A percentile compares a stretch with the other conserved stretches of the same genome.
These are phyloP conservation scores for Magnusiomyces suaveolens DNA, from an alignment of 1,139 yeast genomes.

Conservation along the genomic window DNA sequence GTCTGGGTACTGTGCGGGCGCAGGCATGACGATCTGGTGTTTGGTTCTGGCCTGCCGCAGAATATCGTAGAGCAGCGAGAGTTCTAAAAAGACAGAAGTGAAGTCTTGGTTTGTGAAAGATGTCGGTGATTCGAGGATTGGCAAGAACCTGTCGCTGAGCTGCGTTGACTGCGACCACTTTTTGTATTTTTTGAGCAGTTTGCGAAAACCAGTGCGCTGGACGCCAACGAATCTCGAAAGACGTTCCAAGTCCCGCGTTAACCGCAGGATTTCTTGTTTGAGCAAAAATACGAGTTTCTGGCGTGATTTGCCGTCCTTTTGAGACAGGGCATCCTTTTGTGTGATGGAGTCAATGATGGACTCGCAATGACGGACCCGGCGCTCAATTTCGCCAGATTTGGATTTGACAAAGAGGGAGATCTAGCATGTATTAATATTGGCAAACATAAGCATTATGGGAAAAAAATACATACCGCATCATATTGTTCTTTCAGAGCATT, in stretches of 20 bases:
- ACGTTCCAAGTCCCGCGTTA: slow-evolving; percentile 56
- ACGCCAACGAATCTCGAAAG: slow-evolving; percentile 65
- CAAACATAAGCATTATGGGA: neutral
- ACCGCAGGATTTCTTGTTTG: slow-evolving; percentile 33
- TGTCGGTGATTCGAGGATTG: slow-evolving; percentile 31
- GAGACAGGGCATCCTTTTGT: too few relatives aligned
- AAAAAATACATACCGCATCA: slow-evolving; percentile 34
- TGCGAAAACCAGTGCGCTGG: slow-evolving; percentile 74
- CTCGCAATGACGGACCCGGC: slow-evolving; percentile 36
- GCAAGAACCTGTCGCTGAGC: slow-evolving; percentile 29
- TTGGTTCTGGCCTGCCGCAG: slow-evolving; percentile 29
- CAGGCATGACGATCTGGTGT: slow-evolving; percentile 8
- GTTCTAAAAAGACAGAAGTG: slow-evolving; percentile 52
- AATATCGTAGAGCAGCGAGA: slow-evolving; percentile 50
- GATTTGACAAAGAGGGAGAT: slow-evolving; percentile 51
- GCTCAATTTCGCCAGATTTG: slow-evolving; percentile 52
- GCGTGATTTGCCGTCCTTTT: slow-evolving; percentile 20
- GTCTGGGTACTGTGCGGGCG: slow-evolving; percentile 14
- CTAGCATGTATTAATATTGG: slow-evolving; percentile 8
- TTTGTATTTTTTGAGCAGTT: slow-evolving; percentile 67
- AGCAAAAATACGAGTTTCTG: slow-evolving; percentile 26
- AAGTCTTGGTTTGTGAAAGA: slow-evolving; percentile 62
- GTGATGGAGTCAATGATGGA: neutral
- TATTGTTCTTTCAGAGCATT: slow-evolving; percentile 41
- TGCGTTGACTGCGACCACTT: slow-evolving; percentile 44